These are phyloP conservation scores for Suillus hirtellus DNA, from an alignment of 768 basidiomycete species.

Conservation along the genomic window DNA sequence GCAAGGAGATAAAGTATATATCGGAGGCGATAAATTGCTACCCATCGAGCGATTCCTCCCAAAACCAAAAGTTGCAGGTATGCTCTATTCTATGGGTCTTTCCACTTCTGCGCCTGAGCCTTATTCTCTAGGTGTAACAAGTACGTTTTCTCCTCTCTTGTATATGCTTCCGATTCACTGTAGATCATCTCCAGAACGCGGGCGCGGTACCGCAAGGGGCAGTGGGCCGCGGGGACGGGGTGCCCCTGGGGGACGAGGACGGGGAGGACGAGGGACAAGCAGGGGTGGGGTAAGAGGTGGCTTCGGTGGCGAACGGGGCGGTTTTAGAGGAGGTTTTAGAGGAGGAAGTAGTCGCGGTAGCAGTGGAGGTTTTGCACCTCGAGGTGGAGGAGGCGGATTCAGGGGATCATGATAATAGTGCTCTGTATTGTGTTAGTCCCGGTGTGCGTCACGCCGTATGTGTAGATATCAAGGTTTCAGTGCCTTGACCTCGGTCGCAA, in stretches of 20 bases:
- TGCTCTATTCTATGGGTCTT: conserved; percentile 32
- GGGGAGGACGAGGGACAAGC: conserved; percentile 38
- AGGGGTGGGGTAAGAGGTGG: conserved; percentile 39
- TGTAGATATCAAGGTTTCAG: conserved; percentile 41
- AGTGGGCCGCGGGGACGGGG: conserved; percentile 30
- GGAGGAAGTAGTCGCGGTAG: conserved; percentile 42
- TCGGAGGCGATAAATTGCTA: conserved; percentile 94
- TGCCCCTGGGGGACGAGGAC: conserved; percentile 31
- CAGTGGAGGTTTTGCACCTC: conserved; percentile 27
- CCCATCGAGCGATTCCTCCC: conserved; percentile 97
- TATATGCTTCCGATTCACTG: conserved; percentile 20
- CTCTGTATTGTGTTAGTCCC: not conserved
- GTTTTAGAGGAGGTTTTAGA: conserved; percentile 49
- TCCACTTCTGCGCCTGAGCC: conserved; percentile 7
- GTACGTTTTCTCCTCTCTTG: conserved; percentile 12
- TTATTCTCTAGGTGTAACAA: conserved; percentile 30
- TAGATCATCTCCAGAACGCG: conserved; percentile 45
- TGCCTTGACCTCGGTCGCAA: conserved; percentile 50
- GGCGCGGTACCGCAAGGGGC: conserved; percentile 36
- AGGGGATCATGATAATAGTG: conserved; percentile 44
- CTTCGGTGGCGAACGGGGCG: conserved; percentile 39
- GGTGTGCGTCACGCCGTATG: no score
- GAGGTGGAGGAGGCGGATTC: conserved; percentile 43
- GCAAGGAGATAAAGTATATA: conserved; percentile 97
- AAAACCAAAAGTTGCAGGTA: conserved; percentile 85